phyloP scores from a whole-genome alignment of 2,329 filamentous ascomycete species.

The Trichoderma hamatum region DNA sequence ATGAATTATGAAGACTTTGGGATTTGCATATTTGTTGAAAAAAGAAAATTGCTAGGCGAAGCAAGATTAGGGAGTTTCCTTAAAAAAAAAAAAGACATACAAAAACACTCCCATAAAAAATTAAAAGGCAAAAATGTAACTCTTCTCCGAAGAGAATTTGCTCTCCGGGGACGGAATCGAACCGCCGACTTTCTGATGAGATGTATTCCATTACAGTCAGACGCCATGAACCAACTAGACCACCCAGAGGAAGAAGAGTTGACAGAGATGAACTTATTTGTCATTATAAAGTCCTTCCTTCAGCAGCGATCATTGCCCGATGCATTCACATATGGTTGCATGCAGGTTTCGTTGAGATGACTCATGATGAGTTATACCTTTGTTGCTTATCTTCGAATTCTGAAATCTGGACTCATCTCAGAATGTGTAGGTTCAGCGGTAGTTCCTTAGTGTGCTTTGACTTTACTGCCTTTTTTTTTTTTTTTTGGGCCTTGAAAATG shows the following conservation, averaged over 20 bases:
- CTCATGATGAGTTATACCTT: too few species aligned
- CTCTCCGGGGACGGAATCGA: slow-evolving; percentile 29
- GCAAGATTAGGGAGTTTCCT: background rate
- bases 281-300: too few species aligned
- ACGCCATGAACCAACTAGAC: slow-evolving; percentile 30
- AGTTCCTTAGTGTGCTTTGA: too few species aligned
- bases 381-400: too few species aligned
- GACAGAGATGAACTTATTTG: background rate
- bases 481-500: too few species aligned
- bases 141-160: slow-evolving; percentile 26
- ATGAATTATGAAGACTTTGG: background rate
- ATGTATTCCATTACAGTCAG: slow-evolving; percentile 27
- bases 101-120: background rate
- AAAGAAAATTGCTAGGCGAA: background rate
- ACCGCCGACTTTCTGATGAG: slow-evolving; percentile 28
- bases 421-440: too few species aligned
- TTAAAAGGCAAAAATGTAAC: slow-evolving; percentile 27
- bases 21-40: too few species aligned
- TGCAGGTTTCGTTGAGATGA: too few species aligned
- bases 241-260: slow-evolving; percentile 29
- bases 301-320: too few species aligned
- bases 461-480: too few species aligned
- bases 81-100: background rate
- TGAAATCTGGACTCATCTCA: too few species aligned
- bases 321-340: too few species aligned